A percentile compares a stretch with the other conserved stretches of the same genome.
Evolutionary conservation across 2,329 filamentous ascomycete species (phyloP).

Genomic region (Phialemonium atrogriseum): DNA sequence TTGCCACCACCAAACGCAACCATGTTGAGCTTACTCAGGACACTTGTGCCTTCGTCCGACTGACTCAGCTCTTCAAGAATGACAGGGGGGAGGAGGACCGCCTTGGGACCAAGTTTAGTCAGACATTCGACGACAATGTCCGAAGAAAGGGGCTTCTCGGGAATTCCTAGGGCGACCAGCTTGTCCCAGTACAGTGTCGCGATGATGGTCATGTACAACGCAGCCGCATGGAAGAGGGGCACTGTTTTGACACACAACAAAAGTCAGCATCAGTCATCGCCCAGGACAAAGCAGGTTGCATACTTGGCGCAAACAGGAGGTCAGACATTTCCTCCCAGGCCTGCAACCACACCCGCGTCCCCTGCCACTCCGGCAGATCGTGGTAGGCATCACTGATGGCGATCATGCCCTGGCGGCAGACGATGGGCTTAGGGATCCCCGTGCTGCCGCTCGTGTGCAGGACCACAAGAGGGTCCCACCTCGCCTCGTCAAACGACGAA

Average conservation of each 20-base stretch:
- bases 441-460: conserved; percentile 39
- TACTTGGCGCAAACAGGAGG: background rate
- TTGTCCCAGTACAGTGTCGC: conserved; percentile 22
- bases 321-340: conserved; percentile 1
- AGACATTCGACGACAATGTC: conserved; percentile 24
- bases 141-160: conserved; percentile 24
- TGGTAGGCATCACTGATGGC: conserved; percentile 24
- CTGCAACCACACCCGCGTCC: conserved; percentile 6
- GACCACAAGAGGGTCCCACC: conserved; percentile 31
- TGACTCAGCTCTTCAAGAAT: conserved; percentile 35
- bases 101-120: conserved; percentile 16
- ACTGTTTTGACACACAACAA: too few species aligned
- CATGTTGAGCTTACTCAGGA: conserved; percentile 22
- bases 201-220: conserved; percentile 16
- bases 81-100: conserved; percentile 25
- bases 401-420: conserved; percentile 28
- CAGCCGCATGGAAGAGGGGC: conserved; percentile 31
- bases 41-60: conserved; percentile 18
- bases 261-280: too few species aligned
- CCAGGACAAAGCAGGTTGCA: too few species aligned
- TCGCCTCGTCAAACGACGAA: conserved; percentile 30
- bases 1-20: conserved; percentile 30
- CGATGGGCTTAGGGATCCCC: conserved; percentile 37
- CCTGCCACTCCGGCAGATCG: conserved; percentile 13
- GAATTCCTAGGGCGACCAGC: conserved; percentile 18